These are phyloP conservation scores for Nephelium lappaceum DNA, from an alignment of 345 rosid genomes.

Conservation along the genomic window DNA sequence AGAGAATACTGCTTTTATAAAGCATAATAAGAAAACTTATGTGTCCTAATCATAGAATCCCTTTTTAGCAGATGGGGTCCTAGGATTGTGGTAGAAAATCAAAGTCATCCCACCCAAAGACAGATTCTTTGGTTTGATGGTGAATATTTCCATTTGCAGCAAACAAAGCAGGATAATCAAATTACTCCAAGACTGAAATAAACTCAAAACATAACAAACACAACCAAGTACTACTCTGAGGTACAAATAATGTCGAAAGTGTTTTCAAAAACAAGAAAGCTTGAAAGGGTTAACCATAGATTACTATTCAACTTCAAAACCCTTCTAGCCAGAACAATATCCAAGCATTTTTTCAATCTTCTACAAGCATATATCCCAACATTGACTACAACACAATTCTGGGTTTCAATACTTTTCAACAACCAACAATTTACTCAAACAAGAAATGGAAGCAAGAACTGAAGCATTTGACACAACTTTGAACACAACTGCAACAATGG, in stretches of 20 bases:
- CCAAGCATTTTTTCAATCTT: not conserved
- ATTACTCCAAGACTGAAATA: not conserved
- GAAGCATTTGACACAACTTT: not conserved
- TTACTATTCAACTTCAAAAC: not conserved
- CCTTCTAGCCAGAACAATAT: not conserved
- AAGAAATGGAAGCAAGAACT: not conserved
- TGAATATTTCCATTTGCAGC: not conserved
- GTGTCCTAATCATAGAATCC: not conserved
- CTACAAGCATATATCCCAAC: not conserved
- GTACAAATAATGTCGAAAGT: not conserved
- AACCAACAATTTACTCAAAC: not conserved
- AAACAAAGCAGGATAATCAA: not conserved
- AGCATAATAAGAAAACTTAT: not conserved
- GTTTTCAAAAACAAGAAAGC: not conserved
- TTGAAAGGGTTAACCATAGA: not conserved
- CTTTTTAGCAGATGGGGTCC: not conserved
- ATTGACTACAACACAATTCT: not conserved
- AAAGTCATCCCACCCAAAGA: not conserved
- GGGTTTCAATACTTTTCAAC: not conserved
- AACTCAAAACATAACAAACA: not conserved
- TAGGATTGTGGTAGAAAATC: not conserved
- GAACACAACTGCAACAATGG: not conserved
- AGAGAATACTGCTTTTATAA: not conserved
- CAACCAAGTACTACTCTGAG: not conserved
- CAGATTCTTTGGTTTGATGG: not conserved